phyloP scores from a whole-genome alignment of 1,284 basidiomycete genomes.

The Ganoderma multipileum region DNA sequence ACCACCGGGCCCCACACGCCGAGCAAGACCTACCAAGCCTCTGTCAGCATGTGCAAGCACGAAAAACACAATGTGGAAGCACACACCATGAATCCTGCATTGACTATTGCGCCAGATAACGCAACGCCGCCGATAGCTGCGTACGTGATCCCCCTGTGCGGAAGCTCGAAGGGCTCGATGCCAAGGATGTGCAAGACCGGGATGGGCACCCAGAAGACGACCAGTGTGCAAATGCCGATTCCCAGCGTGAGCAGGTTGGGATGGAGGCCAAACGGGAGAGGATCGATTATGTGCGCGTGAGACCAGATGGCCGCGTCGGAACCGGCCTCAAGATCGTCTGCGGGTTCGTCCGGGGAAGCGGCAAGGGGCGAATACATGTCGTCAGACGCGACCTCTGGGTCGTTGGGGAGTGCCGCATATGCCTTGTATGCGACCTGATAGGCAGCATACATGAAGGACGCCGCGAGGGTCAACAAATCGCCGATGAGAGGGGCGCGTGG shows the following conservation, averaged over 20 bases:
- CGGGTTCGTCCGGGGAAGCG: conserved; percentile 30
- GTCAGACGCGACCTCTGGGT: conserved; percentile 48
- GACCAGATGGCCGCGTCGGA: conserved; percentile 38
- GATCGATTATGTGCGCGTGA: conserved; percentile 47
- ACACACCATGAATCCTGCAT: conserved; percentile 78
- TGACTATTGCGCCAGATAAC: conserved; percentile 73
- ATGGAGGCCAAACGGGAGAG: conserved; percentile 80
- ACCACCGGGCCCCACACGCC: conserved; percentile 87
- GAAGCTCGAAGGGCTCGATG: conserved; percentile 66
- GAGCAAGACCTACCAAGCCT: conserved; percentile 64
- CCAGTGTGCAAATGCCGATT: conserved; percentile 71
- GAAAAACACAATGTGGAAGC: conserved; percentile 8
- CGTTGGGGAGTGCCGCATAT: conserved; percentile 69
- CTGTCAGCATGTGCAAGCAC: conserved; percentile 19
- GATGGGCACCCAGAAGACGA: conserved; percentile 74
- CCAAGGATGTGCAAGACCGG: conserved; percentile 69
- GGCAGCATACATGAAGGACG: conserved; percentile 71
- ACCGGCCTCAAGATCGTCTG: conserved; percentile 23
- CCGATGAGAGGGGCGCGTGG: conserved; percentile 72
- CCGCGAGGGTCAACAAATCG: conserved; percentile 73
- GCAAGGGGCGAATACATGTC: conserved; percentile 53
- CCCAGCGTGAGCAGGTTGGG: conserved; percentile 75
- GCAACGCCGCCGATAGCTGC: conserved; percentile 68
- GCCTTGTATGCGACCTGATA: conserved; percentile 88
- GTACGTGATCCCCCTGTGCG: conserved; percentile 50